phyloP scores from a whole-genome alignment of 2,329 filamentous ascomycete species.

The Aspergillus sp. region DNA sequence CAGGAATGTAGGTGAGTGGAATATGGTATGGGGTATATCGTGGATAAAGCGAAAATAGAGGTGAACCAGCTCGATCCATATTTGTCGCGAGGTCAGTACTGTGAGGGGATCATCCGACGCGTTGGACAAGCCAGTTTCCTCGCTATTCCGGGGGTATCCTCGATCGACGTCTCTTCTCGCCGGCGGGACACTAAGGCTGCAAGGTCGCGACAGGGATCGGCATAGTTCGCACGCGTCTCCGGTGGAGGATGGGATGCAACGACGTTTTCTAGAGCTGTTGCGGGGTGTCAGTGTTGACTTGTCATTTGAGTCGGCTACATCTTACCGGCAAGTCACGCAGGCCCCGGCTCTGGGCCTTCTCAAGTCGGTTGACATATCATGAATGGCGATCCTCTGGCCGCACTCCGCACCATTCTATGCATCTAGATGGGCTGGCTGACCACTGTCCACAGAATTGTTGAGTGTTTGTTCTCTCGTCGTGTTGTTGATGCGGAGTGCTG shows the following conservation, averaged over 20 bases:
- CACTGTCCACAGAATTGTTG: background rate
- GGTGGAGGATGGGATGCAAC: constrained; percentile 15
- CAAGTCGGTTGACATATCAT: background rate
- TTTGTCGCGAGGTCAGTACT: constrained; percentile 2
- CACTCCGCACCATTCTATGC: background rate
- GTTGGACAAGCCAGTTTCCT: background rate
- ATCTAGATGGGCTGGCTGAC: background rate
- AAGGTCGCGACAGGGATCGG: constrained; percentile 13
- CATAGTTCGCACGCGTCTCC: constrained; percentile 17
- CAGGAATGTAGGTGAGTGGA: constrained; percentile 22
- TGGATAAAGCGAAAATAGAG: constrained; percentile 25
- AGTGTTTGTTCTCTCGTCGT: too few species aligned
- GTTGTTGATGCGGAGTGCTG: too few species aligned
- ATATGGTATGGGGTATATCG: constrained; percentile 24
- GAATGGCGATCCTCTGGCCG: background rate
- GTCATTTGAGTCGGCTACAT: background rate
- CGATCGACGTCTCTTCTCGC: background rate
- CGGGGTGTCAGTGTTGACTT: background rate
- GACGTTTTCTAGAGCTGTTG: constrained; percentile 15
- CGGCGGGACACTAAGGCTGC: constrained; percentile 7
- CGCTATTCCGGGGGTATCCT: background rate
- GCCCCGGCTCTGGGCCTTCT: constrained; percentile 16
- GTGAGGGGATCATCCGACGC: background rate
- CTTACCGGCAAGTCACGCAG: constrained; percentile 17
- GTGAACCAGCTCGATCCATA: constrained; percentile 17